Evolutionary conservation across 2,329 filamentous ascomycete species (phyloP).

Genomic region (Venturia asperata): DNA sequence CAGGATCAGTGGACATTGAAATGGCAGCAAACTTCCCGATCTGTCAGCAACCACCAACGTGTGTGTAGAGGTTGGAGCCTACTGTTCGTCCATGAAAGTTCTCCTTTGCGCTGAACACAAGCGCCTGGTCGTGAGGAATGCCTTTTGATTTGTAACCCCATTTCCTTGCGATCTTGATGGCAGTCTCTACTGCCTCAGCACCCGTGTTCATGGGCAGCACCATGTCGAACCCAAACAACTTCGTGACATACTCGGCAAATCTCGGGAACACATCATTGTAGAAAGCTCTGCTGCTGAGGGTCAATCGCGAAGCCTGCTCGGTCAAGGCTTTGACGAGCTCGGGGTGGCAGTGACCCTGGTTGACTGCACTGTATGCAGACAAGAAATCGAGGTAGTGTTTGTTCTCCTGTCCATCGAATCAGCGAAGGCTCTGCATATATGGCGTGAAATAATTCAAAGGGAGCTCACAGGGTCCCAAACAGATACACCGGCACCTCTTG

Average conservation of each 20-base stretch:
- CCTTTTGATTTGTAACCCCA: constrained; percentile 97
- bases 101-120: constrained; percentile 76
- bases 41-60: background rate
- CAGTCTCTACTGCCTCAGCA: constrained; percentile 92
- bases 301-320: constrained; percentile 83
- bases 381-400: constrained; percentile 96
- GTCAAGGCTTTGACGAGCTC: constrained; percentile 85
- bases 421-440: background rate
- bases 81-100: constrained; percentile 97
- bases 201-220: constrained; percentile 97
- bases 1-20: constrained; percentile 88
- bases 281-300: constrained; percentile 89
- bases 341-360: constrained; percentile 96
- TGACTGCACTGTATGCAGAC: constrained; percentile 95
- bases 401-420: constrained; percentile 22
- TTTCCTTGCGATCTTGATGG: constrained; percentile 91
- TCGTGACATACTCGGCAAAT: constrained; percentile 86
- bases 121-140: constrained; percentile 73
- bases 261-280: constrained; percentile 97
- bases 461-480: constrained; percentile 83
- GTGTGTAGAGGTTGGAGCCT: constrained; percentile 34
- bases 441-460: background rate
- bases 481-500: constrained; percentile 72
- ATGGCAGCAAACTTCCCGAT: constrained; percentile 79
- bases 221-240: constrained; percentile 93